Base-by-base conservation (phyloP, 1,284 basidiomycete genomes). In the Ceratobasidium sp. region DNA sequence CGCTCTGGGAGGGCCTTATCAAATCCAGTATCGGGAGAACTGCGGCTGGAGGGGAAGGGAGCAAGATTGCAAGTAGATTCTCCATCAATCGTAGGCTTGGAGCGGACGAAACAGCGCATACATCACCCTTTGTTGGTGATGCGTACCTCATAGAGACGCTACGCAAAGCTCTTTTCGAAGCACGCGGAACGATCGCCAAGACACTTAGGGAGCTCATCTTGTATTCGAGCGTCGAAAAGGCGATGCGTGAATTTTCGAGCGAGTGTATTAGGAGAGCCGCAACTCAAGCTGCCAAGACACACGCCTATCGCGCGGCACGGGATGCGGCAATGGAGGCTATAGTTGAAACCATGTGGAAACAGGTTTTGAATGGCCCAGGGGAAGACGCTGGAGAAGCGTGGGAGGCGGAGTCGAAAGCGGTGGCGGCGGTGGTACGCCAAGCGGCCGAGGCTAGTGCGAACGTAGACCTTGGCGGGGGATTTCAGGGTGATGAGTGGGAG, bases 261-360 rank as follows among this genome's bases (percentile, higher is more conserved):
- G 36, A 47, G 19, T 29, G 24, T 5, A 24, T 47, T 41, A 17
- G 45, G 14, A 17, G 8, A 19, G 24, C 60, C 11, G 60, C 60
- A 29, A 24, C 14, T 29, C 15, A 45, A 5, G 60, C 60, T 2
- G 60, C 60, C 4, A 63, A 48, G 29, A 45, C 22, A 15, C 60
- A 63, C 17, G 60, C 60, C 19, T 63, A 63, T 29, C 60, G 47
- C 11, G 60, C 60, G 19, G 60, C 60, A 15, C 36, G 60, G 36
- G 60, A 63, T 48, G 60, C 60, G 47, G 60, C 60, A 24, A 17
- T 63, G 24, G 60, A 63, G 24, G 60, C 60, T 6, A 15, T 45
- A 9, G n/a, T 27, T 22, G 41, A 63, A 24, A 48, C 44, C 24
- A 63, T 47, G 60, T 63, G 60, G 60, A 41, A 45, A 29, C 19